Base-by-base conservation (phyloP, 768 basidiomycete genomes). In the Tricholomella constricta region DNA sequence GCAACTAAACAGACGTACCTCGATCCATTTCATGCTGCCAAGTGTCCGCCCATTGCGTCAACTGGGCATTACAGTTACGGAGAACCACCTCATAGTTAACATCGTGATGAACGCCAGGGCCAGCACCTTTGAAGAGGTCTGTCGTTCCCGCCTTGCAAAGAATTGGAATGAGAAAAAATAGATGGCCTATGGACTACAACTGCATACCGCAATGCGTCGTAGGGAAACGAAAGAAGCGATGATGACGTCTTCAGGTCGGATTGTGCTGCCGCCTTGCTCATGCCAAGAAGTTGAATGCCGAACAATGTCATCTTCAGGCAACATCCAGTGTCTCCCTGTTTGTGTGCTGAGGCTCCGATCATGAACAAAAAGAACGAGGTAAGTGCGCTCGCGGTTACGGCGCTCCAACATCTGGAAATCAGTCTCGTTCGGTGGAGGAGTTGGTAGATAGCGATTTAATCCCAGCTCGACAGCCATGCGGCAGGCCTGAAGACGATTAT, bases 401-500 rank as follows among this genome's bases (percentile, higher is more conserved):
- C 91, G 85, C 64, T 93, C 90, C 22, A 84, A 75, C 48, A 77
- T 68, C 62, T 89, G 85, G 29, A 84, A 72, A 35, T 84, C 82
- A 3, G 81, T 78, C 69, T 93, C 90, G 52, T 80, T 72, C 14
- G 71, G 55, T 11, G 83, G 79, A 6, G 84, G 81, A 27, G 75
- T 70, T 6, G 79, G 65, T 38, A 82, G 63, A 66, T 84, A 88
- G 42, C 85, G 85, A 67, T 93, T 93, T 20, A 93, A 75, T 45
- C 85, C 83, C 29, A 93, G 79, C 65, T 93, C 90, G 23, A 94
- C 84, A 25, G 91, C 88, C 89, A 94, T 91, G 41, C 91, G 86
- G 64, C 88, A 89, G 15, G 91, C 91, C 88, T 90, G 57, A 27
- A 25, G 27, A 22, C 57, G 40, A 43, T 19, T 41, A 22, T 50